Evolutionary conservation across 2,329 filamentous ascomycete species (phyloP), one percentile per base, ranked within the genome.

Genomic region (Verticillium klebahnii): DNA sequence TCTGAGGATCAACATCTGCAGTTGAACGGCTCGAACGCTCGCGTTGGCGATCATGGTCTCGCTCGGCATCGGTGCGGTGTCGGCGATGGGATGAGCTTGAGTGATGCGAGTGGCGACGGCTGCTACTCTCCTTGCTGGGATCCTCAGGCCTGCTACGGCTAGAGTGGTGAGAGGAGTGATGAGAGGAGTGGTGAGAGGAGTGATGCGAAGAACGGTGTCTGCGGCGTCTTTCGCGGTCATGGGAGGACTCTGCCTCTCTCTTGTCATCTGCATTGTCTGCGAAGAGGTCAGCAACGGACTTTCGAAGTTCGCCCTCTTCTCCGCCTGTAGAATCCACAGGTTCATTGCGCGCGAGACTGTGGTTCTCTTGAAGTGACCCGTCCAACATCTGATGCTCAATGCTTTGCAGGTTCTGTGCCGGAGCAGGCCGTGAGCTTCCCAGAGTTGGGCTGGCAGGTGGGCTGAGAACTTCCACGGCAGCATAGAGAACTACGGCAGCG

Each of bases 201-300:
- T 75, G 77, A 59, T 76, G 75, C 56, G 75, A 68, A 12, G 71
- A 70, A 59, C 77, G 78, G 64, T 76, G 76, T 64, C 77, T 76
- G 64, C 77, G 77, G 63, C 75, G 77, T 65, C 73, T 72, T 57
- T 78, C 75, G 63, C 69, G 69, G 56, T 78, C 76, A 62, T 59
- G 68, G 11, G 67, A 64, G 39, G 69, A 65, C 62, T 69, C 66
- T 64, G 67, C 61, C 63, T 67, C 61, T 65, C 65, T 65, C 56
- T 71, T 67, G 58, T 71, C 67, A 57, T 62, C 67, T 61, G 73
- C 80, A 67, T 82, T 80, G 74, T 83, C 82, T 85, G 77, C 75
- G 74, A 77, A 81, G 71, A 80, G 77, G 82, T 85, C 80, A 85
- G 83, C 77, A 80, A 80, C 77, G 73, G 77, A 75, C 73, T 74